These are phyloP conservation scores for Yarrowia galli DNA, from an alignment of 1,139 yeast genomes.

Conservation along the genomic window DNA sequence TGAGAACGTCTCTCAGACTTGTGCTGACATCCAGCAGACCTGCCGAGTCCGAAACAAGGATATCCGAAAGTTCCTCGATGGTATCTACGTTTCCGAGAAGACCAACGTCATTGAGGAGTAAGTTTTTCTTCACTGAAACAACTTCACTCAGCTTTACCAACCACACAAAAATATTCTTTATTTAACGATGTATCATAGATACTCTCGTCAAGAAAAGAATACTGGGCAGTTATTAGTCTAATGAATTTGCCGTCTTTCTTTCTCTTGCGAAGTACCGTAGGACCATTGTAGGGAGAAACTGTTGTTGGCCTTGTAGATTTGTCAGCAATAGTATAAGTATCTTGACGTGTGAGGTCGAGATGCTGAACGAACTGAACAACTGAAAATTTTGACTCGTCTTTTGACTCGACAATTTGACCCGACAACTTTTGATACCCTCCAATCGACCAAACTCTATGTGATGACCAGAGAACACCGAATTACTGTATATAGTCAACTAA, in stretches of 20 bases:
- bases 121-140: constrained; percentile 27
- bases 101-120: constrained; percentile 79
- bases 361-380: background rate
- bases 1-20: constrained; percentile 97
- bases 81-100: constrained; percentile 98
- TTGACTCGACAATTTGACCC: no score
- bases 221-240: constrained; percentile 36
- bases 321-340: background rate
- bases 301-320: background rate
- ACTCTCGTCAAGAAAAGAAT: constrained; percentile 38
- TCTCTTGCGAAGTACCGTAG: constrained; percentile 39
- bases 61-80: constrained; percentile 99
- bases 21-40: constrained; percentile 98
- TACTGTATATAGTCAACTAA: background rate
- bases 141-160: constrained; percentile 10
- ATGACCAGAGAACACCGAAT: background rate
- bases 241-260: constrained; percentile 39
- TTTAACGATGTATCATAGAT: constrained; percentile 38
- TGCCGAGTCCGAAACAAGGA: constrained; percentile 99
- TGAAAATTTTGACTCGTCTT: background rate
- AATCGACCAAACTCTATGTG: background rate
- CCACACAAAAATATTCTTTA: constrained; percentile 37
- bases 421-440: background rate
- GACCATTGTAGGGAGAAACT: constrained; percentile 22
- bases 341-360: background rate